Evolutionary conservation across 1,284 basidiomycete species (phyloP).

Genomic region (Melampsora larici-populina): DNA sequence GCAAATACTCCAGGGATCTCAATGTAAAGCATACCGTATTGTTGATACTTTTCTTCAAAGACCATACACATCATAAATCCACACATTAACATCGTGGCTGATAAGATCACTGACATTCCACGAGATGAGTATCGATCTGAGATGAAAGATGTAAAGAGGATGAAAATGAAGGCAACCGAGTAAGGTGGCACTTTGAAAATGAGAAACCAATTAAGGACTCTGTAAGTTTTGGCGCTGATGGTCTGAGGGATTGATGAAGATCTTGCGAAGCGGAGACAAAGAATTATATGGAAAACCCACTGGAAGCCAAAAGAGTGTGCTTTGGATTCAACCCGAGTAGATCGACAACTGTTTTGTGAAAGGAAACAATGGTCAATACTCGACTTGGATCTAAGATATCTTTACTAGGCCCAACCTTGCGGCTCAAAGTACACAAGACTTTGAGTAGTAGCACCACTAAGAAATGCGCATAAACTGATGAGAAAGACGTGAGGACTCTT

Average conservation of each 20-base stretch:
- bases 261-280: too few species aligned
- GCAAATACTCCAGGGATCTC: constrained; percentile 10
- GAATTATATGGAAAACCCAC: too few species aligned
- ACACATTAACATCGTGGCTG: neutral
- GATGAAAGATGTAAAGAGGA: neutral
- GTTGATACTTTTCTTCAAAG: constrained; percentile 6
- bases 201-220: too few species aligned
- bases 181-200: constrained; percentile 9
- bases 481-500: neutral
- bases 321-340: too few species aligned
- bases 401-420: neutral
- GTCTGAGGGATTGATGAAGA: too few species aligned
- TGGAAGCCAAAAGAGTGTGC: too few species aligned
- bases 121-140: constrained; percentile 13
- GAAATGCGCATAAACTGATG: neutral
- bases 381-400: too few species aligned
- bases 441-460: neutral
- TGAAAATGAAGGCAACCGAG: too few species aligned
- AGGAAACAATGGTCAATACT: neutral
- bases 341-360: neutral
- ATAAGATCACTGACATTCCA: neutral
- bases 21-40: constrained; percentile 21
- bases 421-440: neutral
- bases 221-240: too few species aligned
- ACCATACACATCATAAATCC: neutral